Evolutionary conservation across 2,329 filamentous ascomycete genomes (phyloP).

Genomic region (Colletotrichum tofieldiae): DNA sequence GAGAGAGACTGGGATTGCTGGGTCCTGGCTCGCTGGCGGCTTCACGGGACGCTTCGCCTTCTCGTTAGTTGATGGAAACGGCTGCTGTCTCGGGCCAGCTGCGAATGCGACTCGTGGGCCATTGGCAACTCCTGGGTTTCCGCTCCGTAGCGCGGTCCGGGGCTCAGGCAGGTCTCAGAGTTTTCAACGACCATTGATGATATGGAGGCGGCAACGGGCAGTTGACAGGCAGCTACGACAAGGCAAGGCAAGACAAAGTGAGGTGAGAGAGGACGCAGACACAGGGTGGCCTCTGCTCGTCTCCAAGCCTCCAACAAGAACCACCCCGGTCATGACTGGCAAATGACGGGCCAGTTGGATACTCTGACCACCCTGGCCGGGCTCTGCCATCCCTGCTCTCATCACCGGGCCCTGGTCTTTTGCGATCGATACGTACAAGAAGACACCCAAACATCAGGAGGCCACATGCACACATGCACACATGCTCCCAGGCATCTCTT

Average conservation of each 20-base stretch:
- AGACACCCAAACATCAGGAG: no score
- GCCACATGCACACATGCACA: background rate
- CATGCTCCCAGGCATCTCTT: background rate
- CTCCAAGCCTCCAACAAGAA: background rate
- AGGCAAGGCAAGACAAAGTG: background rate
- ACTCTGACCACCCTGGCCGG: constrained; percentile 3
- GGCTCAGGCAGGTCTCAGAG: background rate
- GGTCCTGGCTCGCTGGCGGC: no score
- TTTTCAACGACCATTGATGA: background rate
- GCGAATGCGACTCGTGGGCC: background rate
- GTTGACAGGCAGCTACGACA: background rate
- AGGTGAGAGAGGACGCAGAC: background rate
- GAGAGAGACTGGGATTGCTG: background rate
- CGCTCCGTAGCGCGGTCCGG: background rate
- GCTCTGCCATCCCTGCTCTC: constrained; percentile 7
- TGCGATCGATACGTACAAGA: background rate
- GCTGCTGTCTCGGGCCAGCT: constrained; percentile 8
- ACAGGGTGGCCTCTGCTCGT: background rate
- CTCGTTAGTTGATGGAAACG: constrained; percentile 6
- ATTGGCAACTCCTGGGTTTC: background rate
- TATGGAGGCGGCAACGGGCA: background rate
- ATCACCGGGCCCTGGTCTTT: background rate
- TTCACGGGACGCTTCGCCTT: no score
- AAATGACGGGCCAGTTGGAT: constrained; percentile 14
- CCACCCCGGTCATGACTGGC: constrained; percentile 10